Conservation (phyloP, 2,329 filamentous ascomycete species). For the Spiromastix sp. region DNA sequence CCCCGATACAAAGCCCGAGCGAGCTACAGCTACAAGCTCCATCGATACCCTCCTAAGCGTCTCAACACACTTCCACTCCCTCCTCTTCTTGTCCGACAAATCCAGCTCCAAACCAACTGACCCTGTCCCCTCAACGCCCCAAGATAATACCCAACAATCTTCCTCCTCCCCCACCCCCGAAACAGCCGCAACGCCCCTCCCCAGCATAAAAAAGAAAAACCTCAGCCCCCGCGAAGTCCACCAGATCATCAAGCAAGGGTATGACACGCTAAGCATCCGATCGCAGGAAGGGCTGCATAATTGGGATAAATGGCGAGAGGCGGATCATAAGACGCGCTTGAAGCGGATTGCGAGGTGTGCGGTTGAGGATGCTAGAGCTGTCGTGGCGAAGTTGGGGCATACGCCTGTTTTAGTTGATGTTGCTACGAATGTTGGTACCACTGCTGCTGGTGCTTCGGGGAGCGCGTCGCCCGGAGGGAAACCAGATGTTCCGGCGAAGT, state of each 20-base stretch:
- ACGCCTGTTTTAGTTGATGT: constrained; percentile 2
- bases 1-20: constrained; percentile 15
- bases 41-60: constrained; percentile 78
- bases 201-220: constrained; percentile 44
- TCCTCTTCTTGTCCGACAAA: constrained; percentile 51
- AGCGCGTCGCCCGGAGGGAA: too few relatives aligned
- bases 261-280: constrained; percentile 88
- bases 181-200: constrained; percentile 8
- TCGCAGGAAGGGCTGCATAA: constrained; percentile 75
- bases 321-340: constrained; percentile 69
- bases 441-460: too few relatives aligned
- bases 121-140: constrained; percentile 7
- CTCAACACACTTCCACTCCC: constrained; percentile 70
- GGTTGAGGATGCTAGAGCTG: constrained; percentile 55
- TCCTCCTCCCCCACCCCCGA: constrained; percentile 15
- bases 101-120: constrained; percentile 33
- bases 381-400: constrained; percentile 23
- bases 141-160: constrained; percentile 16
- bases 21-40: constrained; percentile 25
- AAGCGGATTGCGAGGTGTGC: constrained; percentile 79
- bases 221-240: constrained; percentile 76
- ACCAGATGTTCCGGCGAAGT: too few relatives aligned
- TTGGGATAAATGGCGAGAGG: constrained; percentile 80
- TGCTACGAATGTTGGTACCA: background rate
- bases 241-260: constrained; percentile 89